Conservation (phyloP, 768 basidiomycete genomes). For the Dendrothele bispora region DNA sequence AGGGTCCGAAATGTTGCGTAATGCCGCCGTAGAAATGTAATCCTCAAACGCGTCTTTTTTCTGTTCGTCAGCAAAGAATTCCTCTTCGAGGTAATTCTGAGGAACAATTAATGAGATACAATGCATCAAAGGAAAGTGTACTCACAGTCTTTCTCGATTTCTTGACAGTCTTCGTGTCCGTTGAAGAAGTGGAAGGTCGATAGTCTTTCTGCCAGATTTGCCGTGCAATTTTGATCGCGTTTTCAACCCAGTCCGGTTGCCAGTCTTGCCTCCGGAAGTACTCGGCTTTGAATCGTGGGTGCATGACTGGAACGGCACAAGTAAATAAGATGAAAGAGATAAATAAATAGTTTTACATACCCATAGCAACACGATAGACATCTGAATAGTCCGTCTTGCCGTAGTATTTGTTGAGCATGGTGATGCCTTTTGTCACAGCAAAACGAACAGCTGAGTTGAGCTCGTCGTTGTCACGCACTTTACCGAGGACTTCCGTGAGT, state of each 20-base stretch:
- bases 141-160: too few relatives aligned
- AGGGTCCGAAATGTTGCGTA: background rate
- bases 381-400: background rate
- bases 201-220: background rate
- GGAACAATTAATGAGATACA: background rate
- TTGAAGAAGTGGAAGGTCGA: background rate
- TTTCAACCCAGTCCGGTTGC: background rate
- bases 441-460: background rate
- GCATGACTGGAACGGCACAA: background rate
- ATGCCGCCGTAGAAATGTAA: background rate
- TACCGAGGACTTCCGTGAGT: too few relatives aligned
- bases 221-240: background rate
- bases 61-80: too few relatives aligned
- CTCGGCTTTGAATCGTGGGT: background rate
- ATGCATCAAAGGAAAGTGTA: background rate
- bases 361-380: slow-evolving; percentile 4
- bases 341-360: background rate
- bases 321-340: background rate
- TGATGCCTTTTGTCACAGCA: background rate
- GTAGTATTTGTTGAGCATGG: slow-evolving; percentile 5
- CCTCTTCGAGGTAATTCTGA: background rate
- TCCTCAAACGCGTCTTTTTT: background rate
- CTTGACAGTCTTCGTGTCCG: background rate
- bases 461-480: background rate
- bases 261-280: background rate